Base-by-base conservation (phyloP, 192 early-diverging fungal species). In the Coemansia sp. region DNA sequence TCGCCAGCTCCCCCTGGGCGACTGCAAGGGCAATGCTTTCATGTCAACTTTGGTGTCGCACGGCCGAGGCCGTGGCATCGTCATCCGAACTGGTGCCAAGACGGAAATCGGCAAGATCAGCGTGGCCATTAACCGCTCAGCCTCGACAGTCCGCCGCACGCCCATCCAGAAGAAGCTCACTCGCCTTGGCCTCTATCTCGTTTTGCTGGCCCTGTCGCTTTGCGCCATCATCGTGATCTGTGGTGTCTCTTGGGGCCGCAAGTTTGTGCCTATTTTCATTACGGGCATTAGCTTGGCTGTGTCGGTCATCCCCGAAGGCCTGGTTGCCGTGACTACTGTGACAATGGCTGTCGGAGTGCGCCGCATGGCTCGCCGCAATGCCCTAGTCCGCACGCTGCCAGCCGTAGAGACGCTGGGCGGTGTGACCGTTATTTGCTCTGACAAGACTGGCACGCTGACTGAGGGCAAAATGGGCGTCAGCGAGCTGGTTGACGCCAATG, bases 341-440 rank as follows among this genome's bases (percentile, higher is more conserved):
- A 94, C 96, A 6, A 97, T 97, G 95, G 95, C 95, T 23, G 68
- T 99, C 9, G 96, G 94, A 65, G 96, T 99, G n/a, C 85, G 88
- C 33, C 86, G 94, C 28, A 97, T 99, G 96, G 94, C 96, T 0
- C 70, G 69, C 31, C 85, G 87, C 42, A 87, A 94, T 66, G 94
- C 94, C 16, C 94, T 99, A 34, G 93, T 99, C 9, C 84, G 95
- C 37, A 96, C 93, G 37, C 81, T 97, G 10, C 92, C 94, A 0
- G 91, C 95, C 0, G 94, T 99, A 3, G 96, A 99, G 82, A 95
- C 95, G 3, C 79, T 99, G 6, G 96, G 96, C 23, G 92, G 93
- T 53, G 94, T 99, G 13, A 95, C 94, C 6, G 89, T 92, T 42
- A 99, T 99, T 75, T 99, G 96, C 75, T 99, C 96, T 7, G 96